phyloP scores from a whole-genome alignment of 2,329 filamentous ascomycete genomes.

The Pyricularia grisea region DNA sequence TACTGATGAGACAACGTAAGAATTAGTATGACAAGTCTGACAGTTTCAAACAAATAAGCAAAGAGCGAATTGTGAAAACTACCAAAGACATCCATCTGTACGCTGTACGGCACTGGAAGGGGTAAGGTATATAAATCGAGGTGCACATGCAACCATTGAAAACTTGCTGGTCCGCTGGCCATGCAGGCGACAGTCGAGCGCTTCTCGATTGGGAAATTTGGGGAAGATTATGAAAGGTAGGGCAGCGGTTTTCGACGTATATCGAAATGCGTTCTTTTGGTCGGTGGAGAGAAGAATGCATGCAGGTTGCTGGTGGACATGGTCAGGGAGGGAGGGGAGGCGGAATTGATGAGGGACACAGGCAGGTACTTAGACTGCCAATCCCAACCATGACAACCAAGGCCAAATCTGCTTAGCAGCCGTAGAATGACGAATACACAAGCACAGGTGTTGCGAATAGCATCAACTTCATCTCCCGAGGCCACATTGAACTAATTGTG shows the following conservation, averaged over 20 bases:
- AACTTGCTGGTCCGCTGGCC: background rate
- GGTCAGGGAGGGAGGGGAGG: background rate
- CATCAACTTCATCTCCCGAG: conserved; percentile 2
- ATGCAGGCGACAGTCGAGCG: background rate
- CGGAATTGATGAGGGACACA: background rate
- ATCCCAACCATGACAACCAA: background rate
- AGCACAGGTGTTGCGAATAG: conserved; percentile 2
- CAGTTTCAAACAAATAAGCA: background rate
- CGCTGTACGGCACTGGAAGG: background rate
- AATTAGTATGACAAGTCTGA: background rate
- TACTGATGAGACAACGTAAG: background rate
- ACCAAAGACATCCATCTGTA: background rate
- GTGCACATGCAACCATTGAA: background rate
- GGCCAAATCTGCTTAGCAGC: background rate
- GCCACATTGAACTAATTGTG: conserved; percentile 16
- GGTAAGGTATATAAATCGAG: background rate
- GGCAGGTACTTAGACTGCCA: background rate
- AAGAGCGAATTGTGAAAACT: background rate
- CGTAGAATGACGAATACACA: background rate
- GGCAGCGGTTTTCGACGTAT: background rate
- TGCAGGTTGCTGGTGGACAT: background rate
- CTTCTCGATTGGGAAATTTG: background rate
- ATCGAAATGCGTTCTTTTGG: background rate
- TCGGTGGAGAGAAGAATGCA: background rate
- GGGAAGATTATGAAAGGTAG: background rate